These are phyloP conservation scores for Marvania coccoides DNA, from an alignment of 139 green algal species.

Conservation along the genomic window DNA sequence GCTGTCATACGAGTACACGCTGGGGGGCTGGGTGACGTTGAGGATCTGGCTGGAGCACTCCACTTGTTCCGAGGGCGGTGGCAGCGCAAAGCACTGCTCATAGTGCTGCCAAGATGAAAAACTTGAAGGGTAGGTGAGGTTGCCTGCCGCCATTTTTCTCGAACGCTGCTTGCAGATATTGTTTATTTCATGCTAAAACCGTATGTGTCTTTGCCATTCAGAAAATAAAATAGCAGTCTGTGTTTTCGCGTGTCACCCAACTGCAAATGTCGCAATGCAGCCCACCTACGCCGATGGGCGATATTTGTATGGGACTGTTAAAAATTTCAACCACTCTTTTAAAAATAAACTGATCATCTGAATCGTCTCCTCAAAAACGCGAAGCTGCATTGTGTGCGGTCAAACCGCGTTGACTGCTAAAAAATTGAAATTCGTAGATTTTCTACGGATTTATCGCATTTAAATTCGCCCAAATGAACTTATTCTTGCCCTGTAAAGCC, in stretches of 20 bases:
- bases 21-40: constrained; percentile 17
- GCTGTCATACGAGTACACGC: constrained; percentile 3
- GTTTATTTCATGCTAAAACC: neutral
- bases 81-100: neutral
- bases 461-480: too few species aligned
- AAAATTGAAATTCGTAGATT: too few species aligned
- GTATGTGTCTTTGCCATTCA: neutral
- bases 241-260: neutral
- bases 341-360: too few species aligned
- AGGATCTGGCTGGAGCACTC: constrained; percentile 11
- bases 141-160: neutral
- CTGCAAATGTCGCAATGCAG: neutral
- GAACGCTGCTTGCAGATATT: neutral
- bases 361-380: too few species aligned
- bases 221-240: neutral
- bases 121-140: neutral
- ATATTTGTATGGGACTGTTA: neutral
- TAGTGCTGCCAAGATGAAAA: neutral
- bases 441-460: too few species aligned
- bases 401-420: too few species aligned
- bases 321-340: neutral
- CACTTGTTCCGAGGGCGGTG: constrained; percentile 3
- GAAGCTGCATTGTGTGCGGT: too few species aligned
- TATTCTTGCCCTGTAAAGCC: too few species aligned
- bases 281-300: neutral